Evolutionary conservation across 2,329 filamentous ascomycete species (phyloP).

Genomic region (Aspergillus tubingensis): DNA sequence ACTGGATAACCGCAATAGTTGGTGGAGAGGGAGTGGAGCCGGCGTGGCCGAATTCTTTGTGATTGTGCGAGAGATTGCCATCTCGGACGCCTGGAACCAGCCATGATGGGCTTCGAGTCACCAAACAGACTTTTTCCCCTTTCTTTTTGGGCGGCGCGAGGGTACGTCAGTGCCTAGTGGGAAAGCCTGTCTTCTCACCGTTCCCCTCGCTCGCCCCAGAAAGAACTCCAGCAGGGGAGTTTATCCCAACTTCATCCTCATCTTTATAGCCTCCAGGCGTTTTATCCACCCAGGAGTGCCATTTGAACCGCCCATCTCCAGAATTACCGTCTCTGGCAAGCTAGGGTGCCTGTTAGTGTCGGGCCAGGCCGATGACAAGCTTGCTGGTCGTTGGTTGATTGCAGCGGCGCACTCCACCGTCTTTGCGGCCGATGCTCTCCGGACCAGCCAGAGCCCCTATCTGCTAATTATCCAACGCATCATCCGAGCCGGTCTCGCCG

Average conservation of each 20-base stretch:
- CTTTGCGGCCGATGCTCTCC: conserved; percentile 1
- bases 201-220: background rate
- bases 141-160: background rate
- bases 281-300: background rate
- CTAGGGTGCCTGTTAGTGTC: background rate
- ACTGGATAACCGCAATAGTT: conserved; percentile 1
- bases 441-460: conserved; percentile 6
- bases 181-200: background rate
- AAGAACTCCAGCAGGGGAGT: background rate
- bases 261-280: background rate
- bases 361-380: conserved; percentile 4
- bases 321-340: conserved; percentile 1
- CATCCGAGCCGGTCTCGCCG: background rate
- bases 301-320: background rate
- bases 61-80: background rate
- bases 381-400: background rate
- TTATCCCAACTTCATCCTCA: background rate
- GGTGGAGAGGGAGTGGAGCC: conserved; percentile 6
- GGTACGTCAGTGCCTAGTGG: conserved; percentile 4
- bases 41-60: background rate
- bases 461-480: background rate
- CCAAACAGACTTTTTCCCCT: conserved; percentile 5
- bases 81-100: background rate
- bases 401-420: conserved; percentile 3
- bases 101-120: background rate